These are phyloP conservation scores for Coccomyxa sp. DNA, from an alignment of 139 green algal species.

Conservation along the genomic window DNA sequence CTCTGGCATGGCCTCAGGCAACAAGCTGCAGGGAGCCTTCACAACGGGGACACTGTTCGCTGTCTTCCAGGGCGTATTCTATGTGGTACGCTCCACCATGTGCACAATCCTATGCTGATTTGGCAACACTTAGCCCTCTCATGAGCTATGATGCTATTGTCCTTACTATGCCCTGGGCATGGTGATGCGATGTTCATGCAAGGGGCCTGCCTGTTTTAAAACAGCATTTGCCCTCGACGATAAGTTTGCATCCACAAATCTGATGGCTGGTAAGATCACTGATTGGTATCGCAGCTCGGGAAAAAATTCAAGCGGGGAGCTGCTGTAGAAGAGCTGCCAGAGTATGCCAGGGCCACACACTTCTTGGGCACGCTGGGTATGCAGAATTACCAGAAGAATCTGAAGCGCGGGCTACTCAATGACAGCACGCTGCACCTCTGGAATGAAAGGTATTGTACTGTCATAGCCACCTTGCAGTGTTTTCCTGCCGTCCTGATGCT, in stretches of 20 bases:
- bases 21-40: constrained; percentile 40
- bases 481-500: no score
- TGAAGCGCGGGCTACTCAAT: constrained; percentile 84
- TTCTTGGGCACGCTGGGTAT: constrained; percentile 85
- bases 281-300: constrained; percentile 51
- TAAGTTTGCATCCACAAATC: no score
- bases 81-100: constrained; percentile 3
- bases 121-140: background rate
- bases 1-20: constrained; percentile 37
- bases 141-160: background rate
- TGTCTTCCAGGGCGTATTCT: constrained; percentile 59
- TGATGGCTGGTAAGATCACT: background rate
- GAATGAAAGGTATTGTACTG: constrained; percentile 47
- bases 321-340: constrained; percentile 40
- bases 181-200: no score
- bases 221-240: no score
- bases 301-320: constrained; percentile 43
- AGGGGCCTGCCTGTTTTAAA: no score
- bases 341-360: constrained; percentile 72
- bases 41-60: constrained; percentile 71
- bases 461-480: background rate
- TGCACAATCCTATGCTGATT: background rate
- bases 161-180: background rate
- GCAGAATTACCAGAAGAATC: constrained; percentile 92
- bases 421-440: constrained; percentile 92